These are phyloP conservation scores for Hypoxylon sp. DNA, from an alignment of 2,329 filamentous ascomycete genomes.

Conservation along the genomic window DNA sequence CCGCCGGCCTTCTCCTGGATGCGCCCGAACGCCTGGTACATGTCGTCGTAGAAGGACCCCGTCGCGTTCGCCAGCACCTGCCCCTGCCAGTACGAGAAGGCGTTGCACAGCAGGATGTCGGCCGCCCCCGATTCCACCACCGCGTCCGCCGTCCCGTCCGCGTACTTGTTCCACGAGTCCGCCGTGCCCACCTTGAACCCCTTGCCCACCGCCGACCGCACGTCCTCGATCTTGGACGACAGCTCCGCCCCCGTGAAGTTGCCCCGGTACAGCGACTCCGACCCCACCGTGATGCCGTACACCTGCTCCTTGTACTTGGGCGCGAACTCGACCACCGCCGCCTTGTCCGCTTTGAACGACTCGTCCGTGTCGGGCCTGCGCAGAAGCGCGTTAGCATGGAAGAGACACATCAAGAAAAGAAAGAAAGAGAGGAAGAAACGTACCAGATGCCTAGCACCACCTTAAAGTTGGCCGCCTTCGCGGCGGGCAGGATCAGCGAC, in stretches of 20 bases:
- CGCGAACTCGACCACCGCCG: constrained; percentile 54
- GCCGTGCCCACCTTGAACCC: constrained; percentile 70
- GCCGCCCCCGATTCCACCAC: constrained; percentile 60
- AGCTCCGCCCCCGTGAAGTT: constrained; percentile 70
- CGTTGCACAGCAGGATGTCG: constrained; percentile 71
- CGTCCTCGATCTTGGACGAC: constrained; percentile 66
- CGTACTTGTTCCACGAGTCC: constrained; percentile 77
- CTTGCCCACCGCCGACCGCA: constrained; percentile 62
- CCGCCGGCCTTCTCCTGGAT: constrained; percentile 65
- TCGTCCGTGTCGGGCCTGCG: constrained; percentile 59
- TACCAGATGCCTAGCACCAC: constrained; percentile 75
- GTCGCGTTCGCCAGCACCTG: constrained; percentile 62
- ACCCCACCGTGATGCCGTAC: constrained; percentile 74
- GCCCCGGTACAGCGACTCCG: constrained; percentile 73
- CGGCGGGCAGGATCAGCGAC: constrained; percentile 69
- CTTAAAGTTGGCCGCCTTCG: constrained; percentile 69
- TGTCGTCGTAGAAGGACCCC: constrained; percentile 71
- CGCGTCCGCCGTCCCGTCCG: constrained; percentile 71
- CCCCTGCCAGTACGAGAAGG: constrained; percentile 78
- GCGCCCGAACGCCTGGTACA: constrained; percentile 68
- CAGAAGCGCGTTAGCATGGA: constrained; percentile 51
- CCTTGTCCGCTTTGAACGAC: constrained; percentile 67
- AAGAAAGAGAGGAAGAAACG: no score
- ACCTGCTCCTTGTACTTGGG: constrained; percentile 63
- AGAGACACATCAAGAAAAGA: no score